Evolutionary conservation across 345 rosid genomes (phyloP).

Genomic region (Eucalyptus polybractea): DNA sequence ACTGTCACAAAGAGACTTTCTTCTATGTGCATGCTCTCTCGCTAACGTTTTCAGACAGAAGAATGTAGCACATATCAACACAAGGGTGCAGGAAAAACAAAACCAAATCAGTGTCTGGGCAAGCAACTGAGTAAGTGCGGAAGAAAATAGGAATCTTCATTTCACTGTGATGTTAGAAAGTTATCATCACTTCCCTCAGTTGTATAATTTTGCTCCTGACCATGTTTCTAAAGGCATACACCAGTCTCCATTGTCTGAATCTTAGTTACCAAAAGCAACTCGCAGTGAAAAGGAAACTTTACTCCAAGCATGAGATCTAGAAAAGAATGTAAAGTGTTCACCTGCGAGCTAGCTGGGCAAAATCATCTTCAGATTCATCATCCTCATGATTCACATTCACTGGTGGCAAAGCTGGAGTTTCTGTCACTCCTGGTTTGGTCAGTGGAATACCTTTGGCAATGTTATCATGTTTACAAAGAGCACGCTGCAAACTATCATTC

Average conservation of each 20-base stretch:
- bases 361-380: constrained; percentile 80
- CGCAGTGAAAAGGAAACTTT: background rate
- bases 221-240: background rate
- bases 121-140: background rate
- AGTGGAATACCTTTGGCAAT: constrained; percentile 44
- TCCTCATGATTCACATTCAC: constrained; percentile 54
- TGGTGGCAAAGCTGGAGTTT: constrained; percentile 28
- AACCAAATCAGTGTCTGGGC: background rate
- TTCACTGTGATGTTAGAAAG: background rate
- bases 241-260: background rate
- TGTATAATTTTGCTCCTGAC: background rate
- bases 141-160: background rate
- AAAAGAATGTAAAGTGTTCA: background rate
- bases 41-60: background rate
- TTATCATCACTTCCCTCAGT: background rate
- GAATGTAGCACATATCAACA: background rate
- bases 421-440: constrained; percentile 8
- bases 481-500: constrained; percentile 84
- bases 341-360: constrained; percentile 35
- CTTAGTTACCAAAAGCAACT: background rate
- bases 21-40: background rate
- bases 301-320: background rate
- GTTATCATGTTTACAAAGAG: constrained; percentile 68
- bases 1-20: background rate
- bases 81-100: background rate